Evolutionary conservation across 441 rosid genomes (phyloP).

Genomic region (Pelargonium citronellum): DNA sequence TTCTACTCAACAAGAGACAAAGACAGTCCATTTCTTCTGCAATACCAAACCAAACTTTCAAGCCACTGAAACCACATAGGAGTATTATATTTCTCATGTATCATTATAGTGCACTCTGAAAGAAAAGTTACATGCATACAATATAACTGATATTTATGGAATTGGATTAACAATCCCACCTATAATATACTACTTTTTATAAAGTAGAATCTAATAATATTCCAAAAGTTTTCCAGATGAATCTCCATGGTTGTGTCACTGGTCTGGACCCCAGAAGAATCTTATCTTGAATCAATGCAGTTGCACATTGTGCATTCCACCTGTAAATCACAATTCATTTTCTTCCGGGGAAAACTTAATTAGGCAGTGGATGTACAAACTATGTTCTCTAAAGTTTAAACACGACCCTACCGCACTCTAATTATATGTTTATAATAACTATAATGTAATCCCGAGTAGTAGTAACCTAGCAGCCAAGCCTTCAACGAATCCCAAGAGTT

Average conservation of each 20-base stretch:
- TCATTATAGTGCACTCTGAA: not conserved
- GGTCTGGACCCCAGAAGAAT: not conserved
- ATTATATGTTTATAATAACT: no score
- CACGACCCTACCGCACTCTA: not conserved
- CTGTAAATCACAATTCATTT: conserved; percentile 9
- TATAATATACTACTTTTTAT: not conserved
- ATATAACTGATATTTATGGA: not conserved
- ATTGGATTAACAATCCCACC: not conserved
- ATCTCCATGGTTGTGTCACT: conserved; percentile 12
- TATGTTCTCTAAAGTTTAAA: not conserved
- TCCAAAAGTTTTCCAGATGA: not conserved
- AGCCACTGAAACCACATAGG: no score
- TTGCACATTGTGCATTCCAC: conserved; percentile 13
- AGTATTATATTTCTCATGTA: not conserved
- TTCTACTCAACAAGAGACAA: not conserved
- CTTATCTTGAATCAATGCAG: not conserved
- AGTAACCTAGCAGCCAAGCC: not conserved
- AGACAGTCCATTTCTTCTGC: not conserved
- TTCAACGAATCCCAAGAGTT: not conserved
- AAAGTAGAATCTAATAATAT: conserved; percentile 14
- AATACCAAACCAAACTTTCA: not conserved
- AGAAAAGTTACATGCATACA: not conserved
- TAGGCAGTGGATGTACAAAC: not conserved
- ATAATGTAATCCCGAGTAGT: no score
- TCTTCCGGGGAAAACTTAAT: not conserved